Conservation (phyloP, 2,329 filamentous ascomycete species). For the Pyricularia sp. region DNA sequence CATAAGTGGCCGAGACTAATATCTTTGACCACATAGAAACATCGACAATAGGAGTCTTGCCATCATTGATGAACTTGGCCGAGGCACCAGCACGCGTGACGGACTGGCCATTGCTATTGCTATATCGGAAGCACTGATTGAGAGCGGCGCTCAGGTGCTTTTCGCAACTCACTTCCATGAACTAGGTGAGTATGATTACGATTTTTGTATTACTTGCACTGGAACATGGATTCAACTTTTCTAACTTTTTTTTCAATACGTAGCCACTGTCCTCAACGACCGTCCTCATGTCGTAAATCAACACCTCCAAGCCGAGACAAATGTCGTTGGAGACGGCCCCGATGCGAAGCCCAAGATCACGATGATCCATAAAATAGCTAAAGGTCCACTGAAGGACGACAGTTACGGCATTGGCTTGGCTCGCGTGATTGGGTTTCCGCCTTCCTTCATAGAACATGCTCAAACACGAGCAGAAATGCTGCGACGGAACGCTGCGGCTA, state of each 20-base stretch:
- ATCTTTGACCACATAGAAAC: constrained; percentile 39
- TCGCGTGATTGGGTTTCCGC: constrained; percentile 62
- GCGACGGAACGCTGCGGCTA: constrained; percentile 28
- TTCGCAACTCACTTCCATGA: constrained; percentile 92
- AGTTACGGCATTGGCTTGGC: constrained; percentile 84
- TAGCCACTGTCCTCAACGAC: constrained; percentile 62
- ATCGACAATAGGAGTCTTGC: constrained; percentile 67
- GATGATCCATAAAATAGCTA: constrained; percentile 79
- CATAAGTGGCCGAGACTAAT: background rate
- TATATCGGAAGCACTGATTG: constrained; percentile 78
- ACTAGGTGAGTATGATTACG: constrained; percentile 34
- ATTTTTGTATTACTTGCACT: background rate
- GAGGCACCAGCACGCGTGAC: constrained; percentile 82
- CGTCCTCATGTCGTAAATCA: constrained; percentile 73
- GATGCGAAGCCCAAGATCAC: constrained; percentile 53
- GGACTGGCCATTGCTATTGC: constrained; percentile 83
- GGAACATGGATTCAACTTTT: background rate
- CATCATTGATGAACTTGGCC: constrained; percentile 85
- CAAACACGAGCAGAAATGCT: constrained; percentile 56
- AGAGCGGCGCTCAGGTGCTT: constrained; percentile 73
- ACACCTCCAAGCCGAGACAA: constrained; percentile 66
- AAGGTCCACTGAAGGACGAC: constrained; percentile 59
- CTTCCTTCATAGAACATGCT: constrained; percentile 57
- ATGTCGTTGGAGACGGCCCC: constrained; percentile 12
- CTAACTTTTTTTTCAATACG: background rate